Base-by-base conservation (phyloP, 805 yeast genomes). In the Metschnikowia baotianmanensis region DNA sequence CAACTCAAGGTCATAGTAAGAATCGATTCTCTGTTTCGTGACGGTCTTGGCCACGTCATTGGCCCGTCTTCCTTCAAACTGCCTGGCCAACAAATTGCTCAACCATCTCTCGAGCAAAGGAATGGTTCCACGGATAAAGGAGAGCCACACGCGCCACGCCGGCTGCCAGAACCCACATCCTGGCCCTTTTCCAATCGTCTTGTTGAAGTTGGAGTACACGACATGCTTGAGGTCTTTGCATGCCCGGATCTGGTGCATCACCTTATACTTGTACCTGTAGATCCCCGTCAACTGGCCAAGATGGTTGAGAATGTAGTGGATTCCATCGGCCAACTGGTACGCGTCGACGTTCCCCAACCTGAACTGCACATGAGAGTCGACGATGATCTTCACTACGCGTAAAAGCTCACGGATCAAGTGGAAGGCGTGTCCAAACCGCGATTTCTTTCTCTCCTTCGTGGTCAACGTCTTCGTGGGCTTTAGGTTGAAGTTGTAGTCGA, bases 131-230 rank as follows among this genome's bases (percentile, higher is more conserved):
- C 99, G 73, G 66, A 93, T 63, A 62, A 91, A 91, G 38, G 81
- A 85, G 1, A 93, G 69, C 99, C 99, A 93, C 1, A 90, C 91
- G 51, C 96, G 71, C 99, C 98, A 93, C 1, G 96, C 86, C 0
- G 99, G 99, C 57, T 93, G 98, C 99, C 99, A 93, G 61, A 93
- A 86, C 1, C 99, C 99, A 67, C 96, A 86, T 0, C 99, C 99
- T 1, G 99, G 98, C 2, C 99, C 99, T 57, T 91, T 93, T 0
- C 97, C 97, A 19, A 93, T 85, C n/a, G 78, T 69, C 26, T 74
- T 71, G 57, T 93, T 93, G 67, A 93, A 93, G 46, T 83, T 72
- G 48, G 86, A 75, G 57, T 93, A 93, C 1, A 93, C 83, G 6
- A 91, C 82, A 59, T 93, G 99, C 62, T 93, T 93, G 54, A 93